Base-by-base conservation (phyloP, 345 rosid species). In the Anastatica hierochuntica region DNA sequence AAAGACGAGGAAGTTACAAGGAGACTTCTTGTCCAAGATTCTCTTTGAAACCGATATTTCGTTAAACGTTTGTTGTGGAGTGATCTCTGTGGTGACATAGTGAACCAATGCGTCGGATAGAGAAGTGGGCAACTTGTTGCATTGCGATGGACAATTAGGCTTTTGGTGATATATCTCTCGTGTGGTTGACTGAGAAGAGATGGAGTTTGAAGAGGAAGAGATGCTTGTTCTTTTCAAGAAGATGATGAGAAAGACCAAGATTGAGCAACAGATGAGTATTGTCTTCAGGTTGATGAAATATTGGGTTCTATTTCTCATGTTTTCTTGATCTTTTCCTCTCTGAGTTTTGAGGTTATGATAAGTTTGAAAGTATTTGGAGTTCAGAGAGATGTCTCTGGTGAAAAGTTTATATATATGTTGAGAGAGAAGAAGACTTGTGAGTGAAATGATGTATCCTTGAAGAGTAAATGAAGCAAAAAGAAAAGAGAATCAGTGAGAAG, bases 1-100 rank as follows among this genome's bases (percentile, higher is more conserved):
- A 15, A 88, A 84, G 34, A 84, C 84, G 43, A 88, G 66, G 73
- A 88, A 88, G 62, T 88, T 84, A 71, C 94, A 78, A 0, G 96
- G 95, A 1, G 94, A 67, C 42, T 77, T 84, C 49, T 67, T 72
- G 43, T 75, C 84, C 21, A 88, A 51, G 11, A 84, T 59, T 48
- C 63, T 57, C 20, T 80, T 79, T 1, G 81, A 66, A 30, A 84
- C 83, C 0, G 82, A 74, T 46, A 88, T 72, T 57, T 88, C 96
- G 18, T 74, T 72, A 39, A 63, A 48, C 1, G 90, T 88, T 41
- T 88, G 94, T 12, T 82, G 96, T 7, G 90, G 95, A 21, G 88
- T 84, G 65, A 88, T 72, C 84, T 72, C 26, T 19, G 55, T 11
- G 31, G 95, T 82, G 9, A 87, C 59, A 66, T 82, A 88, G 51